phyloP scores from a whole-genome alignment of 805 yeast species.

The Candida broadrunensis region DNA sequence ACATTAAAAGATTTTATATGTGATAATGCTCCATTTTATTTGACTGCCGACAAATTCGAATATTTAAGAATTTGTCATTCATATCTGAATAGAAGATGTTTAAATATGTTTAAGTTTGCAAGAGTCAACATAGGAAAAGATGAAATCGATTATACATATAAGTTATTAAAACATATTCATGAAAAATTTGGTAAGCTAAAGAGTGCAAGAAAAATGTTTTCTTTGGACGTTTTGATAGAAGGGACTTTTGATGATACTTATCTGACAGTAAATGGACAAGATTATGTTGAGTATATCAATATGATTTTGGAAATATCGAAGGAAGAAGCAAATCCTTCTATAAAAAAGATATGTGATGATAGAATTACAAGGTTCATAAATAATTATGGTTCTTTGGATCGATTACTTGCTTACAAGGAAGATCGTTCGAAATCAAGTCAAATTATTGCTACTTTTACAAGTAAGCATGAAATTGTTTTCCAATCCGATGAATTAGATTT shows the following conservation, averaged over 20 bases:
- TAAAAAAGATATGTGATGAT: no score
- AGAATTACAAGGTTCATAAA: no score
- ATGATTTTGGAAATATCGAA: no score
- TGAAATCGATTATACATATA: neutral
- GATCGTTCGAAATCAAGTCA: no score
- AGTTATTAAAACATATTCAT: neutral
- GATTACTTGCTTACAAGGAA: neutral
- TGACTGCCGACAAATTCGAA: neutral
- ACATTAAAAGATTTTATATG: neutral
- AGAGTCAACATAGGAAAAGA: neutral
- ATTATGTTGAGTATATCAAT: no score
- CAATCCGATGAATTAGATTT: neutral
- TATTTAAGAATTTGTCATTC: neutral
- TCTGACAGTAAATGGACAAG: no score
- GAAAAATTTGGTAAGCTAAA: neutral
- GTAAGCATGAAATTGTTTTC: neutral
- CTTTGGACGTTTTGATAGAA: neutral
- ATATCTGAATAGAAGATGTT: no score
- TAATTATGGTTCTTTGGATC: neutral
- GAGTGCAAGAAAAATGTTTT: neutral
- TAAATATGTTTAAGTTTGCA: neutral
- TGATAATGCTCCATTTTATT: neutral
- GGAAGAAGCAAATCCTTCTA: no score
- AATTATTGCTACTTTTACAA: neutral
- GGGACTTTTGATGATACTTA: no score